These are phyloP conservation scores for Hortiboletus flavorubellus DNA, from an alignment of 768 basidiomycete species.

Conservation along the genomic window DNA sequence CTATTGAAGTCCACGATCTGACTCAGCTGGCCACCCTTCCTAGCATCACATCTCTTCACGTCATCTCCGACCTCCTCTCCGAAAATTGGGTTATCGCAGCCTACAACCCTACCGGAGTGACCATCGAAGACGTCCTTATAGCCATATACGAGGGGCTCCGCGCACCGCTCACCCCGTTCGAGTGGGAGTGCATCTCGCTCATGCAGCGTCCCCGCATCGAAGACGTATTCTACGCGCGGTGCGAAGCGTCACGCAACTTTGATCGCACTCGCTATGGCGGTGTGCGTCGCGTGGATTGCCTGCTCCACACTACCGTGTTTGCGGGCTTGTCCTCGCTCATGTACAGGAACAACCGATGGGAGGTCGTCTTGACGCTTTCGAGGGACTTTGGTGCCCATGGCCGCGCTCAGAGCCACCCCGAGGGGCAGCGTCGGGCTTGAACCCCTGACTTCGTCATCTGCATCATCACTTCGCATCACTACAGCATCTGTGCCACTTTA, in stretches of 20 bases:
- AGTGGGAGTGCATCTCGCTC: slow-evolving; percentile 42
- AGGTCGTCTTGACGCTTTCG: slow-evolving; percentile 43
- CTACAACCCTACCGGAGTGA: slow-evolving; percentile 45
- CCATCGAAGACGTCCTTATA: slow-evolving; percentile 47
- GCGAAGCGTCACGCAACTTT: slow-evolving; percentile 38
- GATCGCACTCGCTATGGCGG: slow-evolving; percentile 37
- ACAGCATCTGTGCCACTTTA: slow-evolving; percentile 6
- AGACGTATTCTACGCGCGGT: slow-evolving; percentile 43
- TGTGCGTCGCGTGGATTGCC: slow-evolving; percentile 46
- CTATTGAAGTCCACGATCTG: slow-evolving; percentile 27
- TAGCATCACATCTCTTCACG: slow-evolving; percentile 32
- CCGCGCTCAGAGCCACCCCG: neutral
- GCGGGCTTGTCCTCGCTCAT: slow-evolving; percentile 47
- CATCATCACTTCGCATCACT: neutral
- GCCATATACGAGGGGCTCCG: slow-evolving; percentile 42
- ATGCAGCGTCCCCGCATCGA: slow-evolving; percentile 44
- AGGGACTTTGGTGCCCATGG: slow-evolving; percentile 26
- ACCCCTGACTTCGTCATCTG: neutral
- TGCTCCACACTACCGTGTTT: slow-evolving; percentile 48
- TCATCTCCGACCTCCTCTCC: slow-evolving; percentile 47
- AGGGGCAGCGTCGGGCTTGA: neutral
- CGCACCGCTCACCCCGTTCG: slow-evolving; percentile 35
- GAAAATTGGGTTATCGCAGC: slow-evolving; percentile 42
- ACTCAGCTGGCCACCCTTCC: slow-evolving; percentile 44
- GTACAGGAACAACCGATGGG: slow-evolving; percentile 38